Conservation (phyloP, 768 basidiomycete genomes). For the Paxillus ammoniavirescens region DNA sequence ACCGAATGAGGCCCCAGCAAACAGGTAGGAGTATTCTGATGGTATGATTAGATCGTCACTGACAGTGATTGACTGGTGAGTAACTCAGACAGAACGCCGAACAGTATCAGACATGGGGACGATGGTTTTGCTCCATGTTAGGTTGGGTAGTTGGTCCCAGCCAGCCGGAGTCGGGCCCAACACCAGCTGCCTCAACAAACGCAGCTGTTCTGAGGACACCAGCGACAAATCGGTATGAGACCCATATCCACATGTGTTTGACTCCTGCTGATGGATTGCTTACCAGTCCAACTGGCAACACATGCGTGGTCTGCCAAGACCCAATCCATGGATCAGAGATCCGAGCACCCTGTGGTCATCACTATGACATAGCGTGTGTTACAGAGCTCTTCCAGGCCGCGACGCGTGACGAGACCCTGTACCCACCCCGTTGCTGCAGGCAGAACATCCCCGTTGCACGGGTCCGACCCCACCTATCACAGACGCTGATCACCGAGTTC, state of each 20-base stretch:
- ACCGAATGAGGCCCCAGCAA: not conserved
- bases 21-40: conserved; percentile 9
- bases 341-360: conserved; percentile 34
- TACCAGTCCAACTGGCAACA: conserved; percentile 23
- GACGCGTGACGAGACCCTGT: conserved; percentile 38
- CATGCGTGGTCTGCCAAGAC: conserved; percentile 37
- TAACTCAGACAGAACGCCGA: not conserved
- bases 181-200: not conserved
- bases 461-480: conserved; percentile 25
- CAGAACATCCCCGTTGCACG: conserved; percentile 25
- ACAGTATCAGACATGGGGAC: conserved; percentile 10
- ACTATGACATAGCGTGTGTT: conserved; percentile 35
- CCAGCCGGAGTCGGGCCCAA: not conserved
- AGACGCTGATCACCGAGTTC: conserved; percentile 17
- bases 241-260: not conserved
- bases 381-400: conserved; percentile 35
- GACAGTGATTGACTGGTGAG: not conserved
- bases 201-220: not conserved
- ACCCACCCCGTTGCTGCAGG: conserved; percentile 41
- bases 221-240: conserved; percentile 13
- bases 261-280: not conserved
- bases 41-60: too few relatives aligned
- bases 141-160: not conserved
- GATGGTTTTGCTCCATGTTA: conserved; percentile 20
- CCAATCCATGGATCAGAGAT: conserved; percentile 26